phyloP scores from a whole-genome alignment of 306 rosid species.

The Prunus fruticosa region DNA sequence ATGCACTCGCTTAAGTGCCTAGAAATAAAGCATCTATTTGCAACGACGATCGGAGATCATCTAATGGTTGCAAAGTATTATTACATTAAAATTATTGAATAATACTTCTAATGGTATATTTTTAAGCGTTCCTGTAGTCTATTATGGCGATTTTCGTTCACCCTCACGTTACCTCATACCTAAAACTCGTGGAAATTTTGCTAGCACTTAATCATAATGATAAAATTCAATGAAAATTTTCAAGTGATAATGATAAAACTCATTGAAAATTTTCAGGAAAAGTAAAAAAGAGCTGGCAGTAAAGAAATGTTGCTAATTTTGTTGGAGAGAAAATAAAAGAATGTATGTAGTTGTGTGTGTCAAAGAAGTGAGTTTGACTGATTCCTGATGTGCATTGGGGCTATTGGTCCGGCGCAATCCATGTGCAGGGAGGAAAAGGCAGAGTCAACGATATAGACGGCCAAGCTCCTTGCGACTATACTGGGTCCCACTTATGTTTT shows the following conservation, averaged over 20 bases:
- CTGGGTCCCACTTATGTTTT: slow-evolving; percentile 9
- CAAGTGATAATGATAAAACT: background rate
- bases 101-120: too few relatives aligned
- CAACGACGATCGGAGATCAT: too few relatives aligned
- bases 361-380: slow-evolving; percentile 20
- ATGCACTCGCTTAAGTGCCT: too few relatives aligned
- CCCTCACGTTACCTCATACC: background rate
- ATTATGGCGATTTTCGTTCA: too few relatives aligned
- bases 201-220: background rate
- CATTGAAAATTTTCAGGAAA: background rate
- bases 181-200: background rate
- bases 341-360: background rate
- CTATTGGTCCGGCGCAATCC: slow-evolving; percentile 29
- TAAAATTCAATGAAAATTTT: background rate
- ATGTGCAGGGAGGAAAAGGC: slow-evolving; percentile 18
- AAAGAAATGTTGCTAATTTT: background rate
- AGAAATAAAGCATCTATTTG: too few relatives aligned
- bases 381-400: background rate
- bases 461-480: background rate
- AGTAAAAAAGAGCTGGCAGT: background rate
- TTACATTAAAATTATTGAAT: too few relatives aligned
- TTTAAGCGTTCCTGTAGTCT: too few relatives aligned
- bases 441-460: slow-evolving; percentile 36
- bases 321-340: background rate
- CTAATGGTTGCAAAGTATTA: too few relatives aligned